These are phyloP conservation scores for Chrysosporium queenslandicum DNA, from an alignment of 2,329 filamentous ascomycete species.

Conservation along the genomic window DNA sequence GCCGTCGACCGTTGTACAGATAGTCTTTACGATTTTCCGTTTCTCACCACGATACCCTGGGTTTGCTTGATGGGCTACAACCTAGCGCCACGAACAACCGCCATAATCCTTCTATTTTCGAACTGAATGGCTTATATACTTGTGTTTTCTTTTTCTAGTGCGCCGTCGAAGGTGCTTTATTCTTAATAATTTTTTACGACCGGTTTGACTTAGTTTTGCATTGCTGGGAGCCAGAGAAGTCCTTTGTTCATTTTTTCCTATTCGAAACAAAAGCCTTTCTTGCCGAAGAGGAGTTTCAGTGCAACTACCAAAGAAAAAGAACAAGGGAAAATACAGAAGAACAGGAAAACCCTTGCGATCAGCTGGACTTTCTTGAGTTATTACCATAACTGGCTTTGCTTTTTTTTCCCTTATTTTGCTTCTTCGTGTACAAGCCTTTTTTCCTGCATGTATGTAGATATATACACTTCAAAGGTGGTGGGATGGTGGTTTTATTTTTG, in stretches of 20 bases:
- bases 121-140: not conserved
- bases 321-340: not conserved
- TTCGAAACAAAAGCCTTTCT: too few relatives aligned
- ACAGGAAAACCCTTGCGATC: not conserved
- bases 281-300: not conserved
- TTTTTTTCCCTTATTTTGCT: too few relatives aligned
- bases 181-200: not conserved
- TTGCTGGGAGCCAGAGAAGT: constrained; percentile 1
- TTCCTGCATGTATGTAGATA: constrained; percentile 4
- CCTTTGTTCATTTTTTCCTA: not conserved
- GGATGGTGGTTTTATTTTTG: not conserved
- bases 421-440: constrained; percentile 1
- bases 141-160: not conserved
- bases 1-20: not conserved
- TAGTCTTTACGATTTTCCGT: not conserved
- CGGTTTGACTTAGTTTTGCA: constrained; percentile 3
- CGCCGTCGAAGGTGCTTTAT: not conserved
- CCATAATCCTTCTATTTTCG: not conserved
- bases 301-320: not conserved
- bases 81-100: not conserved
- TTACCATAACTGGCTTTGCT: too few relatives aligned
- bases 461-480: not conserved
- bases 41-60: not conserved
- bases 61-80: not conserved
- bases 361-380: not conserved